Evolutionary conservation across 2,329 filamentous ascomycete genomes (phyloP).

Genomic region (Ophiocordyceps camponoti-floridani): DNA sequence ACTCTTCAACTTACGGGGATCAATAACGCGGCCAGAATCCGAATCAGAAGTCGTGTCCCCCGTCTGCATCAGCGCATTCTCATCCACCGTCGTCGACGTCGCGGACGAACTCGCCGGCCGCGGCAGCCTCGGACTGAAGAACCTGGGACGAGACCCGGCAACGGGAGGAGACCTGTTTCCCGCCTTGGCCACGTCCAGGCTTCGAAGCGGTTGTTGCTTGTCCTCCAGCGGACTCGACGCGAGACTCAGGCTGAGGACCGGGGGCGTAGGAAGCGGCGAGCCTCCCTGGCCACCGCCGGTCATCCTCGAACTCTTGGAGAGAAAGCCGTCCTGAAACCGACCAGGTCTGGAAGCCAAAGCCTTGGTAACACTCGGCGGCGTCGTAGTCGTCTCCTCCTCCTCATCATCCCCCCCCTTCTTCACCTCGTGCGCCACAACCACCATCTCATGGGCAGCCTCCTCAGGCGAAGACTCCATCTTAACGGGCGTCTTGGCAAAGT

Average conservation of each 20-base stretch:
- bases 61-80: slow-evolving; percentile 29
- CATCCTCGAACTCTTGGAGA: slow-evolving; percentile 36
- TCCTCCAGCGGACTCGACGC: slow-evolving; percentile 23
- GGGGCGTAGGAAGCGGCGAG: slow-evolving; percentile 41
- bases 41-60: slow-evolving; percentile 26
- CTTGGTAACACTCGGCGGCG: slow-evolving; percentile 15
- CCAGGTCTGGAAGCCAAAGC: slow-evolving; percentile 37
- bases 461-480: slow-evolving; percentile 21
- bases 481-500: slow-evolving; percentile 82
- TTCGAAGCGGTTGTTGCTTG: slow-evolving; percentile 25
- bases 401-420: slow-evolving; percentile 3
- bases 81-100: slow-evolving; percentile 19
- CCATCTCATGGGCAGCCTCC: neutral
- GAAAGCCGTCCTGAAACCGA: slow-evolving; percentile 77
- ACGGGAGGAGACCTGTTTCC: slow-evolving; percentile 29
- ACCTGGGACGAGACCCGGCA: slow-evolving; percentile 10
- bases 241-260: slow-evolving; percentile 37
- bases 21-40: slow-evolving; percentile 27
- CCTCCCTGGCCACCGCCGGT: slow-evolving; percentile 25
- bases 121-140: slow-evolving; percentile 5
- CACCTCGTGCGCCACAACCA: slow-evolving; percentile 3
- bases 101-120: slow-evolving; percentile 8
- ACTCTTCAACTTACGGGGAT: slow-evolving; percentile 34
- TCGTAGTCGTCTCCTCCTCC: slow-evolving; percentile 5
- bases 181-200: slow-evolving; percentile 29